Evolutionary conservation across 106 monocot genomes (phyloP).

Genomic region (Triglochin maritima): DNA sequence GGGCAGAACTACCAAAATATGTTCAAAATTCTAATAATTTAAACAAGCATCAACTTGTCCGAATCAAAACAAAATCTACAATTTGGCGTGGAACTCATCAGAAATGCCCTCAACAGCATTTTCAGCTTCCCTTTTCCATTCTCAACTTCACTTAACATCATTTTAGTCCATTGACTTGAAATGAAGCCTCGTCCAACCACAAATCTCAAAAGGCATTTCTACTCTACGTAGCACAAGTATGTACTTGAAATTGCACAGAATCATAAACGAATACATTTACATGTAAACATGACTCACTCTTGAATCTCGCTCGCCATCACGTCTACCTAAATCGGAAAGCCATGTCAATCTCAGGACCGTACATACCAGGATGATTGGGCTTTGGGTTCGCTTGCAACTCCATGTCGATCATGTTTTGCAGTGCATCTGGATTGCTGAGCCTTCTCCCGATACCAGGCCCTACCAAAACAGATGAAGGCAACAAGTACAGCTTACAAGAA

Average conservation of each 20-base stretch:
- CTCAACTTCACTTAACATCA: too few species aligned
- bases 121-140: too few species aligned
- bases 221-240: neutral
- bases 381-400: conserved; percentile 4
- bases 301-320: neutral
- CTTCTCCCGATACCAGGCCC: conserved; percentile 1
- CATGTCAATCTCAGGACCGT: conserved; percentile 4
- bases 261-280: conserved; percentile 1
- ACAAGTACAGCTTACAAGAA: too few species aligned
- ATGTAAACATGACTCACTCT: neutral
- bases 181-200: too few species aligned
- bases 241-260: neutral
- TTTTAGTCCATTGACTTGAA: too few species aligned
- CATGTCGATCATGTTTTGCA: conserved; percentile 4
- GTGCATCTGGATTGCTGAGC: neutral
- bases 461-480: neutral
- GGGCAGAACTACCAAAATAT: too few species aligned
- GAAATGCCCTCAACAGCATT: too few species aligned
- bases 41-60: too few species aligned
- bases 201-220: too few species aligned
- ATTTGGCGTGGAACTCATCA: too few species aligned
- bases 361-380: conserved; percentile 4
- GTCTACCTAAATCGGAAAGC: conserved; percentile 6
- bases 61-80: too few species aligned
- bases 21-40: too few species aligned